Conservation (phyloP, 495 filamentous ascomycete genomes). For the Hyaloscypha variabilis region DNA sequence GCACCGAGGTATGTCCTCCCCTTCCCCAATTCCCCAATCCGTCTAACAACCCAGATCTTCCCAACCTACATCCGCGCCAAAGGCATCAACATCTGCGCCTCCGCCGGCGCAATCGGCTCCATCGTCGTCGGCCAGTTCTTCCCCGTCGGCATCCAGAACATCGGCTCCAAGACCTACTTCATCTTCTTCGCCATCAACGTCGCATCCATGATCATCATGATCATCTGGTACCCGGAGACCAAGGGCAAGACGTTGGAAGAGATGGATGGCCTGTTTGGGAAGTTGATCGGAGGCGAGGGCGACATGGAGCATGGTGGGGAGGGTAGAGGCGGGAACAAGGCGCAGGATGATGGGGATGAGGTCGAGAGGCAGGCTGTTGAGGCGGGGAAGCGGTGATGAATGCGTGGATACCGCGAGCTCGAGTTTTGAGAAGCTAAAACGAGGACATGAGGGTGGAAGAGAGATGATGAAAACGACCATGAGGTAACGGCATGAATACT, state of each 20-base stretch:
- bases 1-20: conserved; percentile 48
- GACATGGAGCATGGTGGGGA: background rate
- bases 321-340: too few relatives aligned
- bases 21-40: conserved; percentile 51
- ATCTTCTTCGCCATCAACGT: conserved; percentile 60
- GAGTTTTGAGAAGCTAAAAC: too few relatives aligned
- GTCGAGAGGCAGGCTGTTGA: conserved; percentile 6
- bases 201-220: conserved; percentile 36
- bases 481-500: too few relatives aligned
- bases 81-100: conserved; percentile 37
- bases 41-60: conserved; percentile 75
- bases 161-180: conserved; percentile 60
- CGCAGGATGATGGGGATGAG: background rate
- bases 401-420: too few relatives aligned
- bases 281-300: conserved; percentile 3
- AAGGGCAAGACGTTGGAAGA: conserved; percentile 53
- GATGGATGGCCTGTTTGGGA: conserved; percentile 53
- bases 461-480: too few relatives aligned
- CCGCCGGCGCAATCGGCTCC: conserved; percentile 49
- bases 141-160: conserved; percentile 52
- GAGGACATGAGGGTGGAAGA: too few relatives aligned
- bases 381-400: conserved; percentile 2
- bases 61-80: conserved; percentile 63
- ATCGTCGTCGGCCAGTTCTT: conserved; percentile 53
- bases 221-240: conserved; percentile 56